Percentiles rank a stretch among this genome's conserved stretches.
These are phyloP conservation scores for Graphilbum ipis-grandicollis DNA, from an alignment of 2,329 filamentous ascomycete genomes.

Conservation along the genomic window DNA sequence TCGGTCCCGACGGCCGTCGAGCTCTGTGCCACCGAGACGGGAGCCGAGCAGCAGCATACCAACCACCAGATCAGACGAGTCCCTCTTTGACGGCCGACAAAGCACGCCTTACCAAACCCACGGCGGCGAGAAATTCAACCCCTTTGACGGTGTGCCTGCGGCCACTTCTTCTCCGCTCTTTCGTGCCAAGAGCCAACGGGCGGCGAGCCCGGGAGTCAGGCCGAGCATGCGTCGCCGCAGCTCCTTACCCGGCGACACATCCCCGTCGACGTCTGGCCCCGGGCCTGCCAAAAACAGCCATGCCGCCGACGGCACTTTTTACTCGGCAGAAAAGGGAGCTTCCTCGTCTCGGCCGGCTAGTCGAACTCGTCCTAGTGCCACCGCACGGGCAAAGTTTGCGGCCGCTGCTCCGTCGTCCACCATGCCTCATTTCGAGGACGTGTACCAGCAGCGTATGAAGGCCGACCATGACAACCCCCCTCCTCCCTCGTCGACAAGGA, in stretches of 20 bases:
- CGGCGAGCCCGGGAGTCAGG: slow-evolving; percentile 10
- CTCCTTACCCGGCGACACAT: slow-evolving; percentile 14
- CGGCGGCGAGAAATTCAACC: slow-evolving; percentile 40
- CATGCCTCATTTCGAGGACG: background rate
- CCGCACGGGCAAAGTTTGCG: background rate
- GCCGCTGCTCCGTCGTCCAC: background rate
- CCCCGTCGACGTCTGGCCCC: background rate
- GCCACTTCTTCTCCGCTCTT: slow-evolving; percentile 17
- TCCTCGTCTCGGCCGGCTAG: no score
- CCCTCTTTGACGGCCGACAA: slow-evolving; percentile 29
- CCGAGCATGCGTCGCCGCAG: slow-evolving; percentile 14
- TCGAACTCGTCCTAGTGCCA: background rate
- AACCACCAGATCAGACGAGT: slow-evolving; percentile 7
- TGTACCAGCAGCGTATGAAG: background rate
- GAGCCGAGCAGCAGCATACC: slow-evolving; percentile 10
- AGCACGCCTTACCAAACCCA: slow-evolving; percentile 39
- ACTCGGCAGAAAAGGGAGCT: no score
- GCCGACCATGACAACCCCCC: background rate
- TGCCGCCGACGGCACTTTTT: no score
- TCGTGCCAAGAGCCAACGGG: slow-evolving; percentile 28
- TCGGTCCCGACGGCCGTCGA: background rate
- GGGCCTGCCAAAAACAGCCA: slow-evolving; percentile 6
- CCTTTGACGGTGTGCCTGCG: slow-evolving; percentile 25
- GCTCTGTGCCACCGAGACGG: slow-evolving; percentile 8
- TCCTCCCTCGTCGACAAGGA: background rate